Evolutionary conservation across 345 rosid genomes (phyloP).

Genomic region (Eucalyptus globulus): DNA sequence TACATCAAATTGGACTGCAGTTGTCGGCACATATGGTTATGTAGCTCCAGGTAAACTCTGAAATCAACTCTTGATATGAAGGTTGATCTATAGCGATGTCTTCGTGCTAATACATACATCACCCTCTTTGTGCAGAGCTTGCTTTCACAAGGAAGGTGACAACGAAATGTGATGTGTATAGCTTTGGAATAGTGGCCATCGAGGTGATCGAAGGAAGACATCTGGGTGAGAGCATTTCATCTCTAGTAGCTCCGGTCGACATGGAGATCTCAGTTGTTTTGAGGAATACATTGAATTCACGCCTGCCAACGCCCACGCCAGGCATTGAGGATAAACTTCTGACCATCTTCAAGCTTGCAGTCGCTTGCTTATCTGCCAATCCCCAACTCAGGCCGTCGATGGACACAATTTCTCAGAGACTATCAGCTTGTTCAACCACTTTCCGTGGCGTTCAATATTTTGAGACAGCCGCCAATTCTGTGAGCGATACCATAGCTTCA

Average conservation of each 20-base stretch:
- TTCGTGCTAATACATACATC: neutral
- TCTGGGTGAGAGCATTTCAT: neutral
- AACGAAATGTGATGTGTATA: neutral
- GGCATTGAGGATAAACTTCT: neutral
- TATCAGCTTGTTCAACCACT: neutral
- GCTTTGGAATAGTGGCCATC: conserved; percentile 1
- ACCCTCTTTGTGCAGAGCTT: neutral
- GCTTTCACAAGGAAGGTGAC: conserved; percentile 4
- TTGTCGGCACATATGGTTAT: no score
- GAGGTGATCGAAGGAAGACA: conserved; percentile 7
- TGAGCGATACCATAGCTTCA: no score
- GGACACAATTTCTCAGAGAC: neutral
- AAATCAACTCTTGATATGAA: neutral
- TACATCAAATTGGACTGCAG: conserved; percentile 1
- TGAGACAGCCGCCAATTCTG: no score
- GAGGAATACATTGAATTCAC: conserved; percentile 1
- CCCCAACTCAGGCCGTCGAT: conserved; percentile 15
- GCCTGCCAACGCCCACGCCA: conserved; percentile 3
- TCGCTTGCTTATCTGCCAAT: neutral
- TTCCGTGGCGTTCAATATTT: neutral
- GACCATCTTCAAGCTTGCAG: neutral
- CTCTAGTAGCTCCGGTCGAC: neutral
- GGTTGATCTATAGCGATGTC: neutral
- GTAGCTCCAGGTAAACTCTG: conserved; percentile 1
- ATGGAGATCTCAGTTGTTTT: neutral